Base-by-base conservation (phyloP, 2,329 filamentous ascomycete species). In the Coccinonectria pachysandricola region DNA sequence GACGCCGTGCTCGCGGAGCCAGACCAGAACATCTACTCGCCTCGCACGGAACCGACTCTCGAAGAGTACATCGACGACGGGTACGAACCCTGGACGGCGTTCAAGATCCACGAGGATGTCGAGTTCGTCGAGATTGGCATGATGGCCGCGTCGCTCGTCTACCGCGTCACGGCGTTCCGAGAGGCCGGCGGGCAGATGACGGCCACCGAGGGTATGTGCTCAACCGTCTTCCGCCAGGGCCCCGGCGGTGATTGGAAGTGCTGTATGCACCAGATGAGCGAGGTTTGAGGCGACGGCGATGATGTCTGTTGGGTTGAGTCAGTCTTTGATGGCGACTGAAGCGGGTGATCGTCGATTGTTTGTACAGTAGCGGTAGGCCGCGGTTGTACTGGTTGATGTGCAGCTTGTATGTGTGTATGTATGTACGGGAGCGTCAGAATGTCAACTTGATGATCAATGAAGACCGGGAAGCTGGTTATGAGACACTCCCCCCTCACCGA, bases 111-210 rank as follows among this genome's bases (percentile, higher is more conserved):
- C 27, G 49, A 40, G 32, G 52, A 54, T 16, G 48, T 48, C 2
- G 46, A 53, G 24, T 54, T 54, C 23, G 52, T 54, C 28, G 51
- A 54, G 46, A 48, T 54, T n/a, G 51, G 54, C 34, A 39, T 54
- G 45, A 54, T 54, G 51, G 46, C 42, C 32, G 43, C 46, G 6
- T 42, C 44, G 3, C 35, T 54, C 15, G 43, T 39, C 6, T 54
- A 54, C 34, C 37, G 41, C 12, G 49, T 54, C 16, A 54, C 51
- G 11, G 41, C 47, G 2, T 54, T 49, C 49, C 43, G 42, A 29
- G 39, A 53, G 23, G 31, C 42, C 21, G 30, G 27, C 5, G 41
- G 40, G n/a, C 34, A 53, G 39, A 49, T 54, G 38, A 30, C 40
- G 5, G 48, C 48, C 5, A 54, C 49, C 4, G 50, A 54, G 35